A percentile compares a stretch with the other conserved stretches of the same genome.
phyloP scores from a whole-genome alignment of 2,329 filamentous ascomycete genomes.

The Aspergillus japonicus region DNA sequence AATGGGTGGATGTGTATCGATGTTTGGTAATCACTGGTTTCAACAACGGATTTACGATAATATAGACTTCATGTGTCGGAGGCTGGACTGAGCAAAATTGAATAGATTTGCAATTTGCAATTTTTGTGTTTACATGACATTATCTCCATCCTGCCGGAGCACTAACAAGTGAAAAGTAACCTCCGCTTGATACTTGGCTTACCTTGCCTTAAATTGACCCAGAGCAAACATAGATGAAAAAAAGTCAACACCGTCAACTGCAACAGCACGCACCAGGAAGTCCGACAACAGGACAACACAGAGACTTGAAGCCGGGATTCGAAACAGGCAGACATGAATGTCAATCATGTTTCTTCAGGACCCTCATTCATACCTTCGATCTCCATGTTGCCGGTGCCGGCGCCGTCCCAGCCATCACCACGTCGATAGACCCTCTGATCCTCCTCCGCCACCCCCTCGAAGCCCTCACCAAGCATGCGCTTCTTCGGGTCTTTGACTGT shows the following conservation, averaged over 20 bases:
- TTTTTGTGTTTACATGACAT: neutral
- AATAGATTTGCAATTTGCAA: neutral
- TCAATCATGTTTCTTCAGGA: neutral
- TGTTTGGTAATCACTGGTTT: neutral
- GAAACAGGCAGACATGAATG: neutral
- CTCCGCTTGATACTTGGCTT: neutral
- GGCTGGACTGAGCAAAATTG: neutral
- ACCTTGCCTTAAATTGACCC: neutral
- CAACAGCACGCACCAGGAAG: neutral
- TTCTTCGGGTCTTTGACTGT: slow-evolving; percentile 18
- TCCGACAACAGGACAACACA: neutral
- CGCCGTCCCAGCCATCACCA: slow-evolving; percentile 37
- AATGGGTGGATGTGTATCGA: neutral
- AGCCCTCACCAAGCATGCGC: slow-evolving; percentile 31
- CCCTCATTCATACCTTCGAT: slow-evolving; percentile 27
- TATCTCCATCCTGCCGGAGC: neutral
- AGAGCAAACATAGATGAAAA: neutral
- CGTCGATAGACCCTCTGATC: slow-evolving; percentile 30
- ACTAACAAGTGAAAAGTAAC: neutral
- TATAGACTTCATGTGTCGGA: neutral
- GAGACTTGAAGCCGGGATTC: neutral
- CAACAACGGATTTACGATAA: neutral
- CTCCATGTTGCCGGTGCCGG: slow-evolving; percentile 31
- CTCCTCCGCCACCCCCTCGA: slow-evolving; percentile 23
- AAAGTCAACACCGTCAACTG: neutral